These are phyloP conservation scores for Lathyrus tuberosus DNA, from an alignment of 306 rosid species.

Conservation along the genomic window DNA sequence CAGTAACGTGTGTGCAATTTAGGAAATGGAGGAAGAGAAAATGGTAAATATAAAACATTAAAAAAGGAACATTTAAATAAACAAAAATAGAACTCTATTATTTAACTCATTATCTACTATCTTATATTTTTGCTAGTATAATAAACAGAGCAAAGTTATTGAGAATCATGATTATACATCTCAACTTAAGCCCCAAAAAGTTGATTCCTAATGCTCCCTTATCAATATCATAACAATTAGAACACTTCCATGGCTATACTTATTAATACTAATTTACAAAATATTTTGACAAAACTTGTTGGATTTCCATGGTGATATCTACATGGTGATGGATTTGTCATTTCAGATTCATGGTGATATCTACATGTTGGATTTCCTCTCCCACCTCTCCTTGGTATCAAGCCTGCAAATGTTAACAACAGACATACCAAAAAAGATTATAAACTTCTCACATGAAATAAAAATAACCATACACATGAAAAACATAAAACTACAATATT, in stretches of 20 bases:
- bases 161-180: constrained; percentile 7
- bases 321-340: constrained; percentile 45
- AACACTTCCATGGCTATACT: constrained; percentile 5
- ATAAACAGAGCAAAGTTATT: not conserved
- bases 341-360: constrained; percentile 30
- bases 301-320: constrained; percentile 38
- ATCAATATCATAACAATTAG: not conserved
- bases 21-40: too few species aligned
- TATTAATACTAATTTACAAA: constrained; percentile 7
- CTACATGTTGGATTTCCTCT: constrained; percentile 88
- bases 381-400: constrained; percentile 85
- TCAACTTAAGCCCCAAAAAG: not conserved
- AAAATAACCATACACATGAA: constrained; percentile 2
- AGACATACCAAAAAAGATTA: not conserved
- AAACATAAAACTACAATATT: not conserved
- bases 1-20: too few species aligned
- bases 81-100: not conserved
- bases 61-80: not conserved
- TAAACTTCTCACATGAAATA: constrained; percentile 5
- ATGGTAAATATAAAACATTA: too few species aligned
- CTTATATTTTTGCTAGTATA: not conserved
- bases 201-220: not conserved
- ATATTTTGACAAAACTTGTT: constrained; percentile 13
- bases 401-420: constrained; percentile 55
- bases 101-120: not conserved